These are phyloP conservation scores for Solanum appendiculatum DNA, from an alignment of 257 asterid genomes.

Conservation along the genomic window DNA sequence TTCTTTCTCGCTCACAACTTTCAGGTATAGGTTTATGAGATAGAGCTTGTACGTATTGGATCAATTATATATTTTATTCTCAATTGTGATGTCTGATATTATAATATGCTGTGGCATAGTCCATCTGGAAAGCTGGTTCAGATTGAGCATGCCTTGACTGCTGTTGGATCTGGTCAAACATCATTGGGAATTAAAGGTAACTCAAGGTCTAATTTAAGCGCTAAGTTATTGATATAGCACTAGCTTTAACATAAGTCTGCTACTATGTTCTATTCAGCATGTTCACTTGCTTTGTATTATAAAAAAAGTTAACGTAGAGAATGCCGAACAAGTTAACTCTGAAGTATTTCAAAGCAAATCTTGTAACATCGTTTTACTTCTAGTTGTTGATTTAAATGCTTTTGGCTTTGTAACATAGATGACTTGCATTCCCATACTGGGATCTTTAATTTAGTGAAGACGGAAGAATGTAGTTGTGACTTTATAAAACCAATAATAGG, in stretches of 20 bases:
- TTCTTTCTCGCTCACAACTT: slow-evolving; percentile 97
- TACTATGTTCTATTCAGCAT: not conserved
- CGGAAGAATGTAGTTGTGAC: not conserved
- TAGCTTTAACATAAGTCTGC: not conserved
- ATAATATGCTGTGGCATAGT: slow-evolving; percentile 8
- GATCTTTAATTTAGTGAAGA: not conserved
- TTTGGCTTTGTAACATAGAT: not conserved
- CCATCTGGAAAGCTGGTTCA: slow-evolving; percentile 99
- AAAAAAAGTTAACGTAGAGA: not conserved
- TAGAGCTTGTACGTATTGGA: not conserved
- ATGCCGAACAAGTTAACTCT: not conserved
- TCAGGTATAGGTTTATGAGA: slow-evolving; percentile 47
- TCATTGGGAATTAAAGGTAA: slow-evolving; percentile 95
- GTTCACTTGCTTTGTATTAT: not conserved
- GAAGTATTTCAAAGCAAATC: not conserved
- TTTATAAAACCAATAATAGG: not conserved
- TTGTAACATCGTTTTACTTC: not conserved
- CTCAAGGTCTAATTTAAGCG: not conserved
- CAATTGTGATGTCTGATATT: not conserved
- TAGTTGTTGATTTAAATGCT: not conserved
- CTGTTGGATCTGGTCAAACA: slow-evolving; percentile 99
- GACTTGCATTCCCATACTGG: not conserved
- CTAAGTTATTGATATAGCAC: not conserved
- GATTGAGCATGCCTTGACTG: slow-evolving; percentile 96
- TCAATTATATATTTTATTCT: not conserved